Evolutionary conservation across 352 stramenopile genomes (phyloP).

Genomic region (Phytophthora sp.): DNA sequence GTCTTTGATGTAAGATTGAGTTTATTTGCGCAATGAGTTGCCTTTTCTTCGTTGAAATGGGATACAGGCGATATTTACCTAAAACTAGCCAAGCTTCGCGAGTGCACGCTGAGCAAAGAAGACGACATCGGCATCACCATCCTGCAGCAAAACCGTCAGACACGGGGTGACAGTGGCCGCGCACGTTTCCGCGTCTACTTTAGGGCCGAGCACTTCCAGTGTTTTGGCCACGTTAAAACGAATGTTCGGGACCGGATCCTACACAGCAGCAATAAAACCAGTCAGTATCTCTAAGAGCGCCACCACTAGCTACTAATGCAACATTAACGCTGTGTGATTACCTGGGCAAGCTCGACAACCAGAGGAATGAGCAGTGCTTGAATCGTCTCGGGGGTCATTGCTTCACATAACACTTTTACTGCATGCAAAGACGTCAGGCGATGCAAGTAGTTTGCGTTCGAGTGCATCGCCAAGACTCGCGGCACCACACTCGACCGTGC

Average conservation of each 20-base stretch:
- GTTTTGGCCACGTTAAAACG: conserved; percentile 99
- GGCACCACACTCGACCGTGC: conserved; percentile 93
- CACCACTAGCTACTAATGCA: neutral
- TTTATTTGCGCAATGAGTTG: conserved; percentile 33
- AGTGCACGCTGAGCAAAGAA: conserved; percentile 92
- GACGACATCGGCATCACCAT: conserved; percentile 94
- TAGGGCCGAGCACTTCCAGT: conserved; percentile 85
- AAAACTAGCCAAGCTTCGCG: conserved; percentile 57
- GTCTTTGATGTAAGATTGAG: conserved; percentile 37
- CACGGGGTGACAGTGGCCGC: conserved; percentile 85
- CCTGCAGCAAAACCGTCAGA: conserved; percentile 87
- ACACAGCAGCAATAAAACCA: conserved; percentile 18
- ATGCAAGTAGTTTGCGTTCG: conserved; percentile 94
- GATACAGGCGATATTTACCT: conserved; percentile 41
- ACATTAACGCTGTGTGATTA: conserved; percentile 20
- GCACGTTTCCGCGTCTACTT: conserved; percentile 70
- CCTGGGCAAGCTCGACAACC: conserved; percentile 92
- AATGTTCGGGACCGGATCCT: conserved; percentile 97
- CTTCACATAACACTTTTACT: conserved; percentile 83
- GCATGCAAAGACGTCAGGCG: conserved; percentile 93
- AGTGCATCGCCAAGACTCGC: conserved; percentile 93
- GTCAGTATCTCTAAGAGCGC: neutral
- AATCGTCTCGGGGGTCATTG: conserved; percentile 77
- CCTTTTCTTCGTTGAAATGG: conserved; percentile 27
- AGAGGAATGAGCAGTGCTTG: conserved; percentile 92